Evolutionary conservation across 192 early-diverging fungal species (phyloP), one percentile per base, ranked within the genome.

Genomic region (Dimargaris cristalligena): DNA sequence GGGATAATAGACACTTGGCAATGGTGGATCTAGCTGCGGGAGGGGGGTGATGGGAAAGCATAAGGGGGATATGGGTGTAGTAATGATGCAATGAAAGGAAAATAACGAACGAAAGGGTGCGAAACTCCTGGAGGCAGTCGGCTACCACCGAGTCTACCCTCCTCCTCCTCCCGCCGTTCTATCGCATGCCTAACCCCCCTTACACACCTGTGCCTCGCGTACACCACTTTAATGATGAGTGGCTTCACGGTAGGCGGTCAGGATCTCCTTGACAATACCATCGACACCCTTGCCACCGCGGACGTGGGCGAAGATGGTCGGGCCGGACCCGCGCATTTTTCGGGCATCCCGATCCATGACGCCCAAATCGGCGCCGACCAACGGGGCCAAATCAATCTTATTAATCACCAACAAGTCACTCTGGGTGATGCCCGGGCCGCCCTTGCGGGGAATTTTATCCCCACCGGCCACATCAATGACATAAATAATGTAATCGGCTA

Each of bases 401-500:
- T 97, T 97, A 67, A 97, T 84, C 33, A 97, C 78, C 32, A 97
- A 75, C 38, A 97, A 76, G 63, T 97, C 94, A 60, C 86, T 89
- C 68, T 94, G 89, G 6, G 91, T 94, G 60, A 94, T 97, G 59
- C 94, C 94, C n/a, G 91, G 91, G 8, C 94, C 94, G 52, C 94
- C 94, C 76, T 97, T 97, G 35, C 94, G 80, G 46, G 94, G 94
- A 44, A 97, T 83, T 70, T 97, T 97, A 67, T 94, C 92, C 50
- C 94, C 94, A 62, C 94, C 92, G 35, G 90, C 88, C 33, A 94
- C 92, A 66, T 97, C 94, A 67, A 97, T 97, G 23, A 97, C 92
- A 66, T 94, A 97, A 58, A 97, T 93, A 65, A 92, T 96, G 63
- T 81, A 96, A 66, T 93, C 93, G 3, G 92, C 91, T 67, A 77